A percentile compares a stretch with the other conserved stretches of the same genome.
Conservation (phyloP, 1,139 yeast genomes). For the Debaryomyces fabryi region DNA sequence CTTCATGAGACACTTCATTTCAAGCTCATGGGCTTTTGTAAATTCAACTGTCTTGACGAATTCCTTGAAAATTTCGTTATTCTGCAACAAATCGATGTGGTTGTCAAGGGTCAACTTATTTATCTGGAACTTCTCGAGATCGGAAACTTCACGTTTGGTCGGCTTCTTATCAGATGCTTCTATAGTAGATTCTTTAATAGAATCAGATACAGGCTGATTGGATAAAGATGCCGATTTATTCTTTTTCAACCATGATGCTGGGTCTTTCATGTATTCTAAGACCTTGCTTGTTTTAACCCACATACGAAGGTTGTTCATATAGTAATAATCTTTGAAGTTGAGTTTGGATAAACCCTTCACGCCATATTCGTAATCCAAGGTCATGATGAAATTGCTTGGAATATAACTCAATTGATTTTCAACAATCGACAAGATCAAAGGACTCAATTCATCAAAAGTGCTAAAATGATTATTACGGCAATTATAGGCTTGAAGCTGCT, state of each 20-base stretch:
- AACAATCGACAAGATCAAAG: slow-evolving; percentile 31
- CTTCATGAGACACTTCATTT: slow-evolving; percentile 22
- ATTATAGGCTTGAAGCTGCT: slow-evolving; percentile 38
- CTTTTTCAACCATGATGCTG: slow-evolving; percentile 24
- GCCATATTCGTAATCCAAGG: slow-evolving; percentile 36
- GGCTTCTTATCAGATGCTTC: neutral
- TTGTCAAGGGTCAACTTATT: slow-evolving; percentile 28
- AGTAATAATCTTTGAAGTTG: slow-evolving; percentile 30
- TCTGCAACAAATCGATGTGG: slow-evolving; percentile 31
- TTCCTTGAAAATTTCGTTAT: slow-evolving; percentile 28
- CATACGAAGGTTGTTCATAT: slow-evolving; percentile 33
- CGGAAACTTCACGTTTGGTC: slow-evolving; percentile 21
- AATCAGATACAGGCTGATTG: slow-evolving; percentile 3
- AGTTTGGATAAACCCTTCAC: slow-evolving; percentile 26
- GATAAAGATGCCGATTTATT: slow-evolving; percentile 12
- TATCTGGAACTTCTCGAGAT: slow-evolving; percentile 24
- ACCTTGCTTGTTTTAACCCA: slow-evolving; percentile 35
- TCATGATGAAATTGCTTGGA: slow-evolving; percentile 31
- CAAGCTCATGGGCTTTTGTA: slow-evolving; percentile 32
- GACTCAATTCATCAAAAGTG: slow-evolving; percentile 32
- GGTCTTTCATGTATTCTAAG: slow-evolving; percentile 30
- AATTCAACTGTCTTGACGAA: slow-evolving; percentile 26
- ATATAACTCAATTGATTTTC: slow-evolving; percentile 40
- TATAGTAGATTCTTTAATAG: neutral
- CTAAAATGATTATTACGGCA: slow-evolving; percentile 50